phyloP scores from a whole-genome alignment of 306 rosid species.

The Macrotyloma uniflorum region DNA sequence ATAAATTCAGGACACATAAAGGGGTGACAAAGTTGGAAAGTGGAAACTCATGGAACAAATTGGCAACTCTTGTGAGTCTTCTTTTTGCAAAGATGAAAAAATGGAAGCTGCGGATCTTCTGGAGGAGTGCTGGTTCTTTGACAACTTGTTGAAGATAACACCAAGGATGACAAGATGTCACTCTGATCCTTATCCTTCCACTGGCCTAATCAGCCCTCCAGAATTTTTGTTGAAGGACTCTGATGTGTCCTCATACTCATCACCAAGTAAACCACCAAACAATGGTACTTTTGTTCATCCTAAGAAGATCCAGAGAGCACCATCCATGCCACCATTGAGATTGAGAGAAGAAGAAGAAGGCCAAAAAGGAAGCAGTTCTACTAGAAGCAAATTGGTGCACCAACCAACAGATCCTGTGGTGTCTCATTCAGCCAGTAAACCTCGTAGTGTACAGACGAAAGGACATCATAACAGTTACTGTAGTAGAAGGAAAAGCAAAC shows the following conservation, averaged over 20 bases:
- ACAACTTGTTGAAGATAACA: slow-evolving; percentile 56
- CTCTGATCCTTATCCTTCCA: slow-evolving; percentile 71
- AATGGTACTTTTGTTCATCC: slow-evolving; percentile 16
- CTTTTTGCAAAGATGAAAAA: slow-evolving; percentile 48
- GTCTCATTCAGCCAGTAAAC: slow-evolving; percentile 31
- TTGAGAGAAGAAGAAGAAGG: slow-evolving; percentile 44
- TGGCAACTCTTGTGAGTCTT: slow-evolving; percentile 51
- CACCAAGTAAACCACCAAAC: slow-evolving; percentile 27
- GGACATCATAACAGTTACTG: slow-evolving; percentile 17
- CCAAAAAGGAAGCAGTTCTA: slow-evolving; percentile 21
- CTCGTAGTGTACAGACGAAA: slow-evolving; percentile 31
- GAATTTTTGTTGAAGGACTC: slow-evolving; percentile 43
- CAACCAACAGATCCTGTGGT: slow-evolving; percentile 42
- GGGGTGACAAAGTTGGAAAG: slow-evolving; percentile 39
- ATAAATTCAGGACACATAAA: slow-evolving; percentile 15
- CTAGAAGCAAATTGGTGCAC: slow-evolving; percentile 24
- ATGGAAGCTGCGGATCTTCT: slow-evolving; percentile 68
- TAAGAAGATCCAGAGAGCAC: slow-evolving; percentile 49
- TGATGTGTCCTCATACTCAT: slow-evolving; percentile 15
- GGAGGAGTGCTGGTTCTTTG: slow-evolving; percentile 85
- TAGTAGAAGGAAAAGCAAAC: no score
- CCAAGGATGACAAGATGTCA: slow-evolving; percentile 60
- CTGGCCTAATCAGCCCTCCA: slow-evolving; percentile 27
- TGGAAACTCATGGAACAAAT: slow-evolving; percentile 55
- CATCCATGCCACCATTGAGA: slow-evolving; percentile 58